Evolutionary conservation across 75 land plant genomes (phyloP).

Genomic region (Larix kaempferi): DNA sequence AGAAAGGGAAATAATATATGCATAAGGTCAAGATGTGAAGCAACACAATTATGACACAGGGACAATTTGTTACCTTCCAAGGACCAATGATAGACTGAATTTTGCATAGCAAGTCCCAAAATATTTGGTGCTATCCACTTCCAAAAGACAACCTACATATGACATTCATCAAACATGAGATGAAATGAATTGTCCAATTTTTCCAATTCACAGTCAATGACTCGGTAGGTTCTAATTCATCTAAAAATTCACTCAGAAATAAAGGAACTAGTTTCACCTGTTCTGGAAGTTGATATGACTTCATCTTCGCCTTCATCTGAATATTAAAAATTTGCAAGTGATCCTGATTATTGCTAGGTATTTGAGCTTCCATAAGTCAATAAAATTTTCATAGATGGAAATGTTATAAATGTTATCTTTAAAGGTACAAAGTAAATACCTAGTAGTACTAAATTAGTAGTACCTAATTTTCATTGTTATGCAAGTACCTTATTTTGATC

Average conservation of each 20-base stretch:
- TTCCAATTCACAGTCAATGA: not conserved
- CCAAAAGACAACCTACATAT: conserved; percentile 74
- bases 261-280: conserved; percentile 47
- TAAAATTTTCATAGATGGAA: not conserved
- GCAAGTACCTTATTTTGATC: no score
- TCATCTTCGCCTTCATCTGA: conserved; percentile 86
- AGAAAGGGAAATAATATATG: no score
- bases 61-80: conserved; percentile 63
- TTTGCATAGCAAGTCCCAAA: conserved; percentile 93
- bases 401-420: no score
- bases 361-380: conserved; percentile 60
- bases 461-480: no score
- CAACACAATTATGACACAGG: not conserved
- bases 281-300: conserved; percentile 97
- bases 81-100: conserved; percentile 91
- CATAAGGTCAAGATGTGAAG: no score
- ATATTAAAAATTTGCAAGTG: conserved; percentile 96
- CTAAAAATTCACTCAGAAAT: not conserved
- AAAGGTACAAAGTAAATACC: no score
- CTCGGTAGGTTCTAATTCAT: not conserved
- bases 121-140: conserved; percentile 38
- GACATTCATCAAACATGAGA: not conserved
- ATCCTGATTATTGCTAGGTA: conserved; percentile 87
- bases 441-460: no score
- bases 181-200: not conserved